phyloP scores from a whole-genome alignment of 352 stramenopile genomes.

The Phytophthora hibernalis region DNA sequence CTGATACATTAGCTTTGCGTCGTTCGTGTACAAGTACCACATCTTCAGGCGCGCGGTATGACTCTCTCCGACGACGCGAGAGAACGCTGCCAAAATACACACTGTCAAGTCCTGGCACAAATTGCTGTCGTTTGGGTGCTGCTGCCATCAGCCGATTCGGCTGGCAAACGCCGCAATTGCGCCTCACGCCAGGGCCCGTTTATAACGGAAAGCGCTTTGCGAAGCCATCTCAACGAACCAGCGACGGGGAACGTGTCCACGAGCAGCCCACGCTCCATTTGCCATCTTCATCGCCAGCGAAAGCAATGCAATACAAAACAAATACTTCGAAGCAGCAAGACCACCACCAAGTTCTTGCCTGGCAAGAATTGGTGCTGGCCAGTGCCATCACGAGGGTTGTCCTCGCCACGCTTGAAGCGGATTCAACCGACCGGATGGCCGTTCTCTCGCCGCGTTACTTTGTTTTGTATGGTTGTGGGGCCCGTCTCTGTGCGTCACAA shows the following conservation, averaged over 20 bases:
- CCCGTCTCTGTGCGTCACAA: conserved; percentile 1
- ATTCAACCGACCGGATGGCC: conserved; percentile 7
- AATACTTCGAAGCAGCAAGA: no score
- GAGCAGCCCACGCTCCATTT: no score
- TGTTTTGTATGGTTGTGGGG: conserved; percentile 36
- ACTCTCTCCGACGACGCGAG: background rate
- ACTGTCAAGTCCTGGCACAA: background rate
- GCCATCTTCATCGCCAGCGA: no score
- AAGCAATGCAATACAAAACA: no score
- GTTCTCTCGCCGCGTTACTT: conserved; percentile 35
- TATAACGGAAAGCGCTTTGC: conserved; percentile 20
- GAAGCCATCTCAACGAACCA: conserved; percentile 22
- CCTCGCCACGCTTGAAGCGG: conserved; percentile 4
- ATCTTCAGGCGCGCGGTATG: background rate
- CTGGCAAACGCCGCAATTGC: conserved; percentile 14
- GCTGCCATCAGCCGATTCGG: conserved; percentile 28
- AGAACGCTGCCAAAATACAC: background rate
- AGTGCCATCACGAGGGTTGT: conserved; percentile 36
- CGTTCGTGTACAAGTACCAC: background rate
- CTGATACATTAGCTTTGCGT: background rate
- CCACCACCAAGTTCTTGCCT: no score
- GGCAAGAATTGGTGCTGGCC: no score
- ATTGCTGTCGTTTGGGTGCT: background rate
- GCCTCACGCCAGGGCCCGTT: conserved; percentile 6
- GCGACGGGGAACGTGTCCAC: background rate